Evolutionary conservation across 352 stramenopile species (phyloP).

Genomic region (Halophytophthora batemanensis): DNA sequence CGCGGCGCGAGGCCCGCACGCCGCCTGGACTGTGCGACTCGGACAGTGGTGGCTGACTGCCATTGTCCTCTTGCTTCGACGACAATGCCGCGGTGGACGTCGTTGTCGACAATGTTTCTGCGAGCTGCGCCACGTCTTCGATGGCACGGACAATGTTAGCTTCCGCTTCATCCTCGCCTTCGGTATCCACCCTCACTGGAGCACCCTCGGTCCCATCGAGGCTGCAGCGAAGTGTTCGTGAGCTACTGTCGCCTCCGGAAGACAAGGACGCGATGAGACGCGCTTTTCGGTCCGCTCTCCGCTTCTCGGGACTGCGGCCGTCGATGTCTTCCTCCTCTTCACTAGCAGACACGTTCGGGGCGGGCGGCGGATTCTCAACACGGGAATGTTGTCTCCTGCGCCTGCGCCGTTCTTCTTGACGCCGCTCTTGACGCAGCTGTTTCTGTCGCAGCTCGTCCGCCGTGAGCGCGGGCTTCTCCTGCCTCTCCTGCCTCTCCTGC

Average conservation of each 20-base stretch:
- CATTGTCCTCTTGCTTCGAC: neutral
- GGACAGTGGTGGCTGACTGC: conserved; percentile 6
- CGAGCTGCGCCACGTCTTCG: conserved; percentile 16
- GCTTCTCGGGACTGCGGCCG: conserved; percentile 18
- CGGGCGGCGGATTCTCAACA: conserved; percentile 4
- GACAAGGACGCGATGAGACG: conserved; percentile 17
- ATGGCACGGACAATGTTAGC: conserved; percentile 6
- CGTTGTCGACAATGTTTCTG: conserved; percentile 5
- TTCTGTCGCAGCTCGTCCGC: too few species aligned
- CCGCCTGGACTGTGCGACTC: conserved; percentile 13
- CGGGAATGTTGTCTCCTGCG: neutral
- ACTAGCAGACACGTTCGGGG: conserved; percentile 1
- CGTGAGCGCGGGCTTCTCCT: too few species aligned
- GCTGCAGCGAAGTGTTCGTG: conserved; percentile 33
- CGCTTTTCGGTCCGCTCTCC: conserved; percentile 6
- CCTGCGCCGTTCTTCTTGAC: neutral
- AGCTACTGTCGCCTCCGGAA: conserved; percentile 24
- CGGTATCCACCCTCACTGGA: neutral
- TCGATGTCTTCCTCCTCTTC: conserved; percentile 27
- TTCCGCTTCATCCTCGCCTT: neutral
- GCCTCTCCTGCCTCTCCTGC: conserved; percentile 4
- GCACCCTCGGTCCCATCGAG: conserved; percentile 24
- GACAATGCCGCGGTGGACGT: conserved; percentile 4
- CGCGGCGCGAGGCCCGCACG: conserved; percentile 34
- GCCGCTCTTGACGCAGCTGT: too few species aligned